A percentile compares a stretch with the other conserved stretches of the same genome.
These are phyloP conservation scores for Starmerella stigmatis DNA, from an alignment of 805 yeast species.

Conservation along the genomic window DNA sequence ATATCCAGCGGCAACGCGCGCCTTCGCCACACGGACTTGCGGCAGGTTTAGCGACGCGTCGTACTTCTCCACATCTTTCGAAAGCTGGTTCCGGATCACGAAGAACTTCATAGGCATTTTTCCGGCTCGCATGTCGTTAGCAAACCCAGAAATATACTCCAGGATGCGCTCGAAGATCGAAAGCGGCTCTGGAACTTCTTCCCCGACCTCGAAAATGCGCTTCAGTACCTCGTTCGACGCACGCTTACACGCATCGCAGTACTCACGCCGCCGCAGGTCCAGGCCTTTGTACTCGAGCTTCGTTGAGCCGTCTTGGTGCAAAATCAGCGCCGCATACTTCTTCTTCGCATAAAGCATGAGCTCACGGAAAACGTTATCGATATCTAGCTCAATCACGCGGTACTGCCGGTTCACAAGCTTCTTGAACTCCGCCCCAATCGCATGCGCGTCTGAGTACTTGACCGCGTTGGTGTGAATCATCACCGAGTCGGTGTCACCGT, in stretches of 20 bases:
- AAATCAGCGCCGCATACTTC: slow-evolving; percentile 80
- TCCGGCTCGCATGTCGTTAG: slow-evolving; percentile 46
- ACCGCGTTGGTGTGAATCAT: slow-evolving; percentile 88
- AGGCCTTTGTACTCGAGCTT: slow-evolving; percentile 86
- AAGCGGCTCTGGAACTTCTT: slow-evolving; percentile 42
- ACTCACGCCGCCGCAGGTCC: slow-evolving; percentile 95
- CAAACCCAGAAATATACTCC: slow-evolving; percentile 50
- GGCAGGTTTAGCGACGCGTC: slow-evolving; percentile 47
- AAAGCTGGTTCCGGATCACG: slow-evolving; percentile 74
- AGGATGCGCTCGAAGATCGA: slow-evolving; percentile 14
- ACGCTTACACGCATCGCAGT: slow-evolving; percentile 84
- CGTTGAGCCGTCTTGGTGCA: slow-evolving; percentile 46
- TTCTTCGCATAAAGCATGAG: slow-evolving; percentile 85
- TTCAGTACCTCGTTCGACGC: slow-evolving; percentile 65
- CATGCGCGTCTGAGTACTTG: slow-evolving; percentile 58
- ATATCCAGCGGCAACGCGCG: slow-evolving; percentile 73
- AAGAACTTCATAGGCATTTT: slow-evolving; percentile 56
- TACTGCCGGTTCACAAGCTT: slow-evolving; percentile 79
- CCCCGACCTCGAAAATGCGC: slow-evolving; percentile 31
- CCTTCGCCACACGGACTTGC: slow-evolving; percentile 75
- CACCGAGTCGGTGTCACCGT: slow-evolving; percentile 98
- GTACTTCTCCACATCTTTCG: slow-evolving; percentile 80
- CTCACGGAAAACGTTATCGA: slow-evolving; percentile 83
- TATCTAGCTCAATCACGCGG: slow-evolving; percentile 79
- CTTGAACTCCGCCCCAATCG: slow-evolving; percentile 79